phyloP scores from a whole-genome alignment of 139 green algal species.

The Chlamydomonas sphaeroides region DNA sequence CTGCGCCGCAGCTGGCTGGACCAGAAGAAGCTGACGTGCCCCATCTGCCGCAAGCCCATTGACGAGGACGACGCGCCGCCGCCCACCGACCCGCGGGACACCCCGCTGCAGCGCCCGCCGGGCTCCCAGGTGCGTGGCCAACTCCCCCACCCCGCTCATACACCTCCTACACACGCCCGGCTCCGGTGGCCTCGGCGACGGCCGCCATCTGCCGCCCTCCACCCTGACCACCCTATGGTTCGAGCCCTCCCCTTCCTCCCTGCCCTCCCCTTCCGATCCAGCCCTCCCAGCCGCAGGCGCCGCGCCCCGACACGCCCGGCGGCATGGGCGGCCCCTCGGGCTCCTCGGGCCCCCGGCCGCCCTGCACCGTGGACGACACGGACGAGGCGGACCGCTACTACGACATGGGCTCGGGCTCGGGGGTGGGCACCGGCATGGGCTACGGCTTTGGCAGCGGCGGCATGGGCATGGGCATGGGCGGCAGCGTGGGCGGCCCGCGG shows the following conservation, averaged over 20 bases:
- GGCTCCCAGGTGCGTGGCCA: neutral
- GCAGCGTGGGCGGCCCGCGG: neutral
- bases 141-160: neutral
- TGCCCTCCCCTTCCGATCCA: neutral
- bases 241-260: too few species aligned
- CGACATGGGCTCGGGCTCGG: too few species aligned
- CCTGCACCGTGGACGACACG: slow-evolving; percentile 31
- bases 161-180: too few species aligned
- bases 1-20: slow-evolving; percentile 58
- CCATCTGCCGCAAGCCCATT: slow-evolving; percentile 60
- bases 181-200: too few species aligned
- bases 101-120: neutral
- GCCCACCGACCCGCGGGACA: neutral
- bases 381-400: neutral
- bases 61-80: neutral
- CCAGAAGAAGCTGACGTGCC: slow-evolving; percentile 53
- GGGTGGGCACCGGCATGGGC: too few species aligned
- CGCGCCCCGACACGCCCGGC: neutral
- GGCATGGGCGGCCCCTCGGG: neutral
- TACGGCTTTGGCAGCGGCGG: neutral
- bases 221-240: too few species aligned
- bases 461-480: neutral
- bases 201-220: neutral
- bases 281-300: neutral
- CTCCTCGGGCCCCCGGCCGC: slow-evolving; percentile 3